A percentile compares a stretch with the other conserved stretches of the same genome.
Evolutionary conservation across 1,284 basidiomycete genomes (phyloP).

Genomic region (Apiotrichum siamense): DNA sequence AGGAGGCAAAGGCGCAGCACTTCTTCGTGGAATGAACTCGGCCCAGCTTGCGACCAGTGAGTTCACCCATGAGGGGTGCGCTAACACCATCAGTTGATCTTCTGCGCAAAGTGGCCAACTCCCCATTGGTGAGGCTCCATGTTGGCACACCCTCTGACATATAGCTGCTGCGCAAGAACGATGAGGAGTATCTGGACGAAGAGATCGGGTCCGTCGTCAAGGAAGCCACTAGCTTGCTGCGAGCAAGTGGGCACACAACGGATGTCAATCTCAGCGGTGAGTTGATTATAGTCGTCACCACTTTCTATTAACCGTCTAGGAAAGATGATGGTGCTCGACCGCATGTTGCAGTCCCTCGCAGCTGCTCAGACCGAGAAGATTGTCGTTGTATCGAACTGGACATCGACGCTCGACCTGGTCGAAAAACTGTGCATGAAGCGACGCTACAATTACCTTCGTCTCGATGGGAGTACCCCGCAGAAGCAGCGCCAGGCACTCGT

Average conservation of each 20-base stretch:
- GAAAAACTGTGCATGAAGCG: constrained; percentile 75
- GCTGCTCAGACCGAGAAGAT: constrained; percentile 84
- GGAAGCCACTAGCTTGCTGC: constrained; percentile 47
- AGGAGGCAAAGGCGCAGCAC: constrained; percentile 57
- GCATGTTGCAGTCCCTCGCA: constrained; percentile 60
- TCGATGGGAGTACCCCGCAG: constrained; percentile 81
- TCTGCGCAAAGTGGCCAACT: constrained; percentile 87
- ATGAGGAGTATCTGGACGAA: constrained; percentile 38
- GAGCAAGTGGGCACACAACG: background rate
- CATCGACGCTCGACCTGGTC: constrained; percentile 83
- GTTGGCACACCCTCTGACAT: constrained; percentile 1
- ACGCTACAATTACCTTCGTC: constrained; percentile 70
- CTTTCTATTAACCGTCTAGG: constrained; percentile 47
- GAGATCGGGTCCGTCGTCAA: constrained; percentile 64
- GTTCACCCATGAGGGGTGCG: background rate
- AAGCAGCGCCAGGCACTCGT: constrained; percentile 63
- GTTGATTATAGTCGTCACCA: too few species aligned
- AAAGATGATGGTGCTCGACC: constrained; percentile 71
- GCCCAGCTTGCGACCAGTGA: constrained; percentile 77
- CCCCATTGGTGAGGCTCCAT: constrained; percentile 57
- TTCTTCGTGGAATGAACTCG: constrained; percentile 61
- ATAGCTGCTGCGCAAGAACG: constrained; percentile 64
- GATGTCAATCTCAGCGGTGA: constrained; percentile 14
- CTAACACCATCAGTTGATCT: constrained; percentile 30
- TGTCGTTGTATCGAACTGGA: constrained; percentile 83